phyloP scores from a whole-genome alignment of 1,139 yeast genomes.

The Yamadazyma conglobata region DNA sequence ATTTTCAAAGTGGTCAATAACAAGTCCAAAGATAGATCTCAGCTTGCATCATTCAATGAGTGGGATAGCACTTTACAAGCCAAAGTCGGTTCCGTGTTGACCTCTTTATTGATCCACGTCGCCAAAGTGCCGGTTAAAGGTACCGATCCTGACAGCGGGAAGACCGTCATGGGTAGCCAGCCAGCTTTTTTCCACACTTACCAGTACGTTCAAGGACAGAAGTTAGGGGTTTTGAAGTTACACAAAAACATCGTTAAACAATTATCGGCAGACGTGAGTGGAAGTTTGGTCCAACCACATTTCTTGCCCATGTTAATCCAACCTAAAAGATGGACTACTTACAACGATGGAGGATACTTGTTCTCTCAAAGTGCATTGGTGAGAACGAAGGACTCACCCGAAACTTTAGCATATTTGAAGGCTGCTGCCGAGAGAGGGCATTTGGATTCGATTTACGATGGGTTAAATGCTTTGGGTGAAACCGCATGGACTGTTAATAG shows the following conservation, averaged over 20 bases:
- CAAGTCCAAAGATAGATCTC: conserved; percentile 10
- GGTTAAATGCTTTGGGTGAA: conserved; percentile 81
- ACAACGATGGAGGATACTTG: conserved; percentile 81
- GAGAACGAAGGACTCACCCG: conserved; percentile 83
- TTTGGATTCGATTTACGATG: conserved; percentile 66
- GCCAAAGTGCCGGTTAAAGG: conserved; percentile 80
- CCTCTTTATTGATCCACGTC: conserved; percentile 72
- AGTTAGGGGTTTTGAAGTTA: conserved; percentile 75
- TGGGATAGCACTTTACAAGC: conserved; percentile 61
- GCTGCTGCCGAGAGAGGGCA: conserved; percentile 76
- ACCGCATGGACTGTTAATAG: conserved; percentile 94
- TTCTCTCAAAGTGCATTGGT: conserved; percentile 62
- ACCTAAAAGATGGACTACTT: conserved; percentile 83
- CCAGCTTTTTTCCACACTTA: conserved; percentile 92
- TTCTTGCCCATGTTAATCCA: conserved; percentile 87
- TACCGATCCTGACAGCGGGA: conserved; percentile 72
- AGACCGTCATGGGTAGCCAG: conserved; percentile 61
- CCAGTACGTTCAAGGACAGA: conserved; percentile 75
- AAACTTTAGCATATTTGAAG: conserved; percentile 80
- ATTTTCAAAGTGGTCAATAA: conserved; percentile 30
- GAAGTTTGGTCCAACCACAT: conserved; percentile 80
- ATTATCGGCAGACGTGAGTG: conserved; percentile 63
- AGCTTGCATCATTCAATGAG: conserved; percentile 19
- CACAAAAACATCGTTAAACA: conserved; percentile 67
- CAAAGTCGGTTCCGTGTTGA: conserved; percentile 76